Conservation (phyloP, 345 rosid genomes). For the Lepidium aucheri region DNA sequence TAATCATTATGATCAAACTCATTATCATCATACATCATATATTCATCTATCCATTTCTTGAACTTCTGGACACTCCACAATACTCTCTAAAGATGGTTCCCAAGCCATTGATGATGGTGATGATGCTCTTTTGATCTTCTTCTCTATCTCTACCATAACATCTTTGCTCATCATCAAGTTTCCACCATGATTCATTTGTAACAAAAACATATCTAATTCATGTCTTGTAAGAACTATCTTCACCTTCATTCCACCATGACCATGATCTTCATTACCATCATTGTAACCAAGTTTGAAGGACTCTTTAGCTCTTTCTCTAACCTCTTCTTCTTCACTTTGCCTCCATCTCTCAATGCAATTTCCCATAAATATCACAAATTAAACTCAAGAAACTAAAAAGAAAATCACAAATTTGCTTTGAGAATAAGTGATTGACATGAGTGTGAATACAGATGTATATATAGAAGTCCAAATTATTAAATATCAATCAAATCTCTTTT, state of each 20-base stretch:
- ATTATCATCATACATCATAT: neutral
- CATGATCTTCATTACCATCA: slow-evolving; percentile 1
- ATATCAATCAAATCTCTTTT: slow-evolving; percentile 10
- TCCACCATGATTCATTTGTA: slow-evolving; percentile 23
- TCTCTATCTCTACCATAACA: slow-evolving; percentile 34
- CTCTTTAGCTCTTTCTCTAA: neutral
- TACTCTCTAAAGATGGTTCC: slow-evolving; percentile 71
- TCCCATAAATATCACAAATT: slow-evolving; percentile 15
- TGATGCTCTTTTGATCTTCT: slow-evolving; percentile 9
- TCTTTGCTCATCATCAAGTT: slow-evolving; percentile 26
- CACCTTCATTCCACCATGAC: slow-evolving; percentile 43
- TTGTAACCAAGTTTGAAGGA: slow-evolving; percentile 5
- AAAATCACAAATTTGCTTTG: neutral
- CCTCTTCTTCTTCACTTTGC: slow-evolving; percentile 14
- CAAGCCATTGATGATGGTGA: slow-evolving; percentile 25
- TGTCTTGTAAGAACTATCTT: slow-evolving; percentile 72
- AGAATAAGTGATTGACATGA: slow-evolving; percentile 11
- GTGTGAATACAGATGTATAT: slow-evolving; percentile 19
- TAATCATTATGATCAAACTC: neutral
- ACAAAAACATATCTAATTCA: slow-evolving; percentile 57
- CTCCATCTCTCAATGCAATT: slow-evolving; percentile 20
- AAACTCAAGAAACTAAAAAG: neutral
- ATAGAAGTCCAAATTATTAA: neutral
- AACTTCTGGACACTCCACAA: slow-evolving; percentile 42
- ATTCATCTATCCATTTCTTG: slow-evolving; percentile 18